A percentile compares a stretch with the other conserved stretches of the same genome.
phyloP scores from a whole-genome alignment of 768 basidiomycete species.

The Heimioporus sp. region DNA sequence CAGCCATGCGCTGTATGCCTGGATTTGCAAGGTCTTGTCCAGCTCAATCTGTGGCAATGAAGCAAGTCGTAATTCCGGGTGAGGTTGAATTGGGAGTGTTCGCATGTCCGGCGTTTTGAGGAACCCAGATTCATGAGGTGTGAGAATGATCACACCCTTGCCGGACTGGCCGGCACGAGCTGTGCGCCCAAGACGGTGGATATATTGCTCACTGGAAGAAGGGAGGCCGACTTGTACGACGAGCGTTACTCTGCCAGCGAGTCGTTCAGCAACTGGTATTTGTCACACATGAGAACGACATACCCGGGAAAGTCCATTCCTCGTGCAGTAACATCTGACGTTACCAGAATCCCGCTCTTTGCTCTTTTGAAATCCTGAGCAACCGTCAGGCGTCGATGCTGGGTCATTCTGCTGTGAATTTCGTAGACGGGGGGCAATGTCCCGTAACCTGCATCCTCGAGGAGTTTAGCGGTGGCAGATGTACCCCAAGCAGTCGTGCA shows the following conservation, averaged over 20 bases:
- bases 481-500: slow-evolving; percentile 66
- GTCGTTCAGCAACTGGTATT: slow-evolving; percentile 5
- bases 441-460: slow-evolving; percentile 29
- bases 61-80: slow-evolving; percentile 27
- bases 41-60: slow-evolving; percentile 24
- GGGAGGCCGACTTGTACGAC: slow-evolving; percentile 67
- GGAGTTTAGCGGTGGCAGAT: slow-evolving; percentile 36
- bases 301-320: slow-evolving; percentile 69
- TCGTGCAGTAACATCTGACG: slow-evolving; percentile 59
- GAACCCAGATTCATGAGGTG: slow-evolving; percentile 50
- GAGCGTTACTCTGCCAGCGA: slow-evolving; percentile 45
- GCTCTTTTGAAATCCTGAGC: slow-evolving; percentile 48
- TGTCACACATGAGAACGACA: slow-evolving; percentile 9
- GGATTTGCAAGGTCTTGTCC: slow-evolving; percentile 39
- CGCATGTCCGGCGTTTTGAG: slow-evolving; percentile 38
- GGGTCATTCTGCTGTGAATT: slow-evolving; percentile 58
- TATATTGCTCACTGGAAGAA: slow-evolving; percentile 70
- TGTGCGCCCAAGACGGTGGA: slow-evolving; percentile 76
- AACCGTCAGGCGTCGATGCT: slow-evolving; percentile 45
- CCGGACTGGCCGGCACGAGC: slow-evolving; percentile 71
- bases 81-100: slow-evolving; percentile 39
- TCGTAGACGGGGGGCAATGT: slow-evolving; percentile 41
- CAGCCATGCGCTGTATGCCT: slow-evolving; percentile 54
- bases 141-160: slow-evolving; percentile 54
- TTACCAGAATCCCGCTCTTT: slow-evolving; percentile 45